A percentile compares a stretch with the other conserved stretches of the same genome.
Conservation (phyloP, 148 eudicot species). For the Persicaria maculosa region DNA sequence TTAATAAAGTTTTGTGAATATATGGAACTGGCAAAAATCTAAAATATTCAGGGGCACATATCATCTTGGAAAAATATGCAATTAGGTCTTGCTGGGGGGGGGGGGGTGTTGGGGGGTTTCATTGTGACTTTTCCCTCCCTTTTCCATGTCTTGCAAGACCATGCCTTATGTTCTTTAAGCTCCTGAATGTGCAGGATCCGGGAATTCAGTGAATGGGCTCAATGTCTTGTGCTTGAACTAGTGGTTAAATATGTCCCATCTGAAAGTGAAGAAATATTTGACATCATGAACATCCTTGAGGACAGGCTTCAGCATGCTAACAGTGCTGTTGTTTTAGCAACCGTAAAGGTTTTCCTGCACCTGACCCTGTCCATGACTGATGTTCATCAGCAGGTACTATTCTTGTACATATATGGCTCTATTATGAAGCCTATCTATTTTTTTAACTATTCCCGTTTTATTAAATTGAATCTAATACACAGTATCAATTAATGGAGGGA, state of each 20-base stretch:
- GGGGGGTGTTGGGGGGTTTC: background rate
- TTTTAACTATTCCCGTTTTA: background rate
- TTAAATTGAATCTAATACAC: background rate
- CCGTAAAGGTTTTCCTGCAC: constrained; percentile 87
- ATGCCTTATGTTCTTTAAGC: constrained; percentile 11
- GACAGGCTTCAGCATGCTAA: constrained; percentile 99
- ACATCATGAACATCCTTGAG: constrained; percentile 98
- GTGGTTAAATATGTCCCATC: constrained; percentile 86
- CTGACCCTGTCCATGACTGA: constrained; percentile 93
- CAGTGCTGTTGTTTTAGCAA: constrained; percentile 96
- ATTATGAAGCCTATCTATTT: background rate
- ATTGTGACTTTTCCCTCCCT: background rate
- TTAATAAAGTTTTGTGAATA: too few relatives aligned
- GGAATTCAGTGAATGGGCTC: constrained; percentile 98
- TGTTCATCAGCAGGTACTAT: constrained; percentile 91
- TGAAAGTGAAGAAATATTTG: constrained; percentile 84
- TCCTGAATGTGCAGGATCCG: constrained; percentile 57
- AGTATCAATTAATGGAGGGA: background rate
- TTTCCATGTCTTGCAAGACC: constrained; percentile 1
- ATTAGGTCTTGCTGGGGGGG: background rate
- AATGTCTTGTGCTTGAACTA: constrained; percentile 90
- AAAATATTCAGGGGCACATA: background rate
- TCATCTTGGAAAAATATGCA: background rate
- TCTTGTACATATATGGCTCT: background rate
- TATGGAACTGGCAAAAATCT: background rate